Base-by-base conservation (phyloP, 2,329 filamentous ascomycete species). In the Pseudogymnoascus sp. region DNA sequence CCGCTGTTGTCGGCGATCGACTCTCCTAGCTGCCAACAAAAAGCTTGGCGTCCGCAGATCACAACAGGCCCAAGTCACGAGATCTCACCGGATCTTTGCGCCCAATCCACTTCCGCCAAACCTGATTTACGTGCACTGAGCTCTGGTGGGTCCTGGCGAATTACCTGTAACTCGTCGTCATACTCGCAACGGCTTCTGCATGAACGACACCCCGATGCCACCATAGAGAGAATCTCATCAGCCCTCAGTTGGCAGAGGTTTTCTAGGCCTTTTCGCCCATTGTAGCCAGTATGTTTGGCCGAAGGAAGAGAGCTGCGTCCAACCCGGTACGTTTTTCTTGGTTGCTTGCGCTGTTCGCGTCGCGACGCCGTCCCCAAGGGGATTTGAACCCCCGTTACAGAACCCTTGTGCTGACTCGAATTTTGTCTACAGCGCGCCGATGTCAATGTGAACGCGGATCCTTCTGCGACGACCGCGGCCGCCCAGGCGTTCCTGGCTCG, bases 401-500 rank as follows among this genome's bases (percentile, higher is more conserved):
- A 20, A 58, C 43, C 30, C 28, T 38, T 28, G 33, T 25, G 43
- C 20, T 47, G 43, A 18, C 62, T 47, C 20, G 20, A 33, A 59
- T 18, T 18, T 20, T 33, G 22, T 54, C 3, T 12, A 54, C 75
- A 90, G 86, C 83, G 85, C 66, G 76, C 86, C 63, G 87, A 82
- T 20, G 2, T 12, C 62, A 61, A 62, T 22, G 12, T 67, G 62
- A 86, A 86, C 61, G 85, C 85, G 58, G 86, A 86, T 70, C 81
- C 89, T 61, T 87, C 86, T 70, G 92, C 90, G 62, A 85, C 92
- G 60, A 86, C 88, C 54, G 91, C 91, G 61, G 92, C 92, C 63
- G 85, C 85, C 63, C 88, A 89, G 73, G 92, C 92, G 62, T 95
- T 93, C 74, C 81, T 88, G 70, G 86, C 83, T 67, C 86, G 81